Base-by-base conservation (phyloP, 2,329 filamentous ascomycete species). In the Colletotrichum falcatum region DNA sequence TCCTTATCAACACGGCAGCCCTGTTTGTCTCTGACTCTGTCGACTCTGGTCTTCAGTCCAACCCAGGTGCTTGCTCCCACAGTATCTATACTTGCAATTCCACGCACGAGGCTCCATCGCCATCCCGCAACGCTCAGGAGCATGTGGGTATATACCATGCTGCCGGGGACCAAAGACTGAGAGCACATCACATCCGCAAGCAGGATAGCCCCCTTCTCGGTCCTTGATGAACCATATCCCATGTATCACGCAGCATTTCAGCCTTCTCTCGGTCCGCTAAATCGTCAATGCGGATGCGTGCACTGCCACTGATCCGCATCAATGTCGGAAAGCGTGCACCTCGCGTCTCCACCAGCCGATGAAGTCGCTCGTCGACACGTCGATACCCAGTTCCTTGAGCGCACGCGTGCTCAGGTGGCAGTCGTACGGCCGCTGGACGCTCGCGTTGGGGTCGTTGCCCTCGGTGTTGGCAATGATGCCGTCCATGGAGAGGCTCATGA, bases 341-440 rank as follows among this genome's bases (percentile, higher is more conserved):
- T 90, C 85, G 72, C 89, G 84, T 76, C 88, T 86, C 94, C 94
- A 97, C 94, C 94, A 97, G 20, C 85, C 90, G 55, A 84, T 84
- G 78, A 97, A 97, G 75, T 94, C 88, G 76, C 90, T 87, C 0
- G 93, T 94, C 55, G 87, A 84, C 66, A 95, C 89, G 76, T 92
- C 87, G 73, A 97, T 92, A 0, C 89, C 93, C 72, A 97, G 78
- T 18, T 93, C 89, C 78, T 88, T 88, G 73, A 97, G 81, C 48
- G 85, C 89, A 80, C 88, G 88, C 11, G 92, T 97, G 76, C 93
- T 94, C 55, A 98, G 83, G 80, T 97, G 94, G 75, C 92, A 95
- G 81, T 97, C 94, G 78, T 93, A 97, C 16, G 95, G 94, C 73
- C 94, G 87, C 81, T 94, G 89, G 0, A 94, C 92, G 28, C 86